These are phyloP conservation scores for Alectoria sarmentosa DNA, from an alignment of 495 filamentous ascomycete genomes.

Conservation along the genomic window DNA sequence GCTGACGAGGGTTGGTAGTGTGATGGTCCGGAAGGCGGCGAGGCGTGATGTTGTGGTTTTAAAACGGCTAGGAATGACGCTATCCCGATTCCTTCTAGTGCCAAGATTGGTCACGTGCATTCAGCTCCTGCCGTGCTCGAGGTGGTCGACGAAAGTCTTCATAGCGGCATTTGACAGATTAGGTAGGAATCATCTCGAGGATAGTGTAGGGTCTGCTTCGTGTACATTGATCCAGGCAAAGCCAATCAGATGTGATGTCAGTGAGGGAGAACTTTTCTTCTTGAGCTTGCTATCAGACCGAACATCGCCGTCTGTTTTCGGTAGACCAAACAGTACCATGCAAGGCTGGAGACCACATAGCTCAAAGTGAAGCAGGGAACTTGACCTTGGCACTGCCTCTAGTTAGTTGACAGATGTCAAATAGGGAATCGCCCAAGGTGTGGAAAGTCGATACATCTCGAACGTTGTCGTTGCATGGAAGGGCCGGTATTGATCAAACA, in stretches of 20 bases:
- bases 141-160: background rate
- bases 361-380: background rate
- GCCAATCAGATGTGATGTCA: background rate
- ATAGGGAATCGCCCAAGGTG: background rate
- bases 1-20: constrained; percentile 10
- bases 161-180: background rate
- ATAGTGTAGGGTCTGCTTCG: background rate
- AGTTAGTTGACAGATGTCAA: background rate
- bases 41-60: constrained; percentile 23
- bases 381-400: background rate
- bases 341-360: background rate
- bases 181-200: background rate
- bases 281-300: background rate
- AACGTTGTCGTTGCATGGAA: background rate
- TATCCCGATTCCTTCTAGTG: constrained; percentile 6
- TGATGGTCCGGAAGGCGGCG: constrained; percentile 18
- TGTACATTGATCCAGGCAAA: background rate
- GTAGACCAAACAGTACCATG: background rate
- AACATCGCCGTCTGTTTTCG: background rate
- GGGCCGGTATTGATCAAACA: background rate
- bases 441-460: background rate
- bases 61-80: background rate
- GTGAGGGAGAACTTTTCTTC: background rate
- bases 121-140: background rate
- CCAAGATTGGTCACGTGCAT: background rate